phyloP scores from a whole-genome alignment of 2,329 filamentous ascomycete genomes.

The Fusarium domesticum region DNA sequence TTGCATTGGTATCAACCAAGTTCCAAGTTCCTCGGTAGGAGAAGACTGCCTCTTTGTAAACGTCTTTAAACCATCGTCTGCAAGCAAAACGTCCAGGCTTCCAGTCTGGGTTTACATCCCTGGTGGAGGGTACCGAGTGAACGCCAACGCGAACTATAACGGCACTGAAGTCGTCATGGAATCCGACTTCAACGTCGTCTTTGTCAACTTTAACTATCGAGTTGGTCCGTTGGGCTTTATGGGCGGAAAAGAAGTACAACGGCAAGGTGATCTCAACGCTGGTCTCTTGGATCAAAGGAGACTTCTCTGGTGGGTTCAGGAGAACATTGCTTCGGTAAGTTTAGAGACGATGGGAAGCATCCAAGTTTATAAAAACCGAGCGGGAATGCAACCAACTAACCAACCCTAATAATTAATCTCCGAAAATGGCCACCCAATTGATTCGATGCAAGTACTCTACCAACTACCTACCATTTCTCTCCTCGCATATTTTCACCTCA shows the following conservation, averaged over 20 bases:
- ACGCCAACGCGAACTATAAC: constrained; percentile 1
- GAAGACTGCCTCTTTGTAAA: constrained; percentile 5
- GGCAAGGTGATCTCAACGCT: constrained; percentile 1
- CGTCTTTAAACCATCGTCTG: background rate
- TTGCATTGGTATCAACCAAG: constrained; percentile 1
- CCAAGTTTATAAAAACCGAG: too few relatives aligned
- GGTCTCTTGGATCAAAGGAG: constrained; percentile 1
- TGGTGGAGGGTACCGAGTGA: background rate
- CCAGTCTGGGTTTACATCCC: constrained; percentile 3
- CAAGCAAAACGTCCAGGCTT: background rate
- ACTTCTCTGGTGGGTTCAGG: background rate
- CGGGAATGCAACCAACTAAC: too few relatives aligned
- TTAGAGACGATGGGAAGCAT: too few relatives aligned
- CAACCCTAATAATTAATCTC: too few relatives aligned
- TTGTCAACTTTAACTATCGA: constrained; percentile 4
- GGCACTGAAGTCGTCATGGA: background rate
- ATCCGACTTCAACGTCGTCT: background rate
- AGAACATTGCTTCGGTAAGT: constrained; percentile 2
- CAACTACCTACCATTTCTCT: too few relatives aligned
- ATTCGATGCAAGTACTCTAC: too few relatives aligned
- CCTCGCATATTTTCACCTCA: too few relatives aligned
- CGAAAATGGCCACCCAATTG: too few relatives aligned
- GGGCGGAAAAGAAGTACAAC: background rate
- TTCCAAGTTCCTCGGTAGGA: background rate
- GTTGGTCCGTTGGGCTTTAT: constrained; percentile 3